Evolutionary conservation across 2,329 filamentous ascomycete species (phyloP).

Genomic region (Diatrype stigma): DNA sequence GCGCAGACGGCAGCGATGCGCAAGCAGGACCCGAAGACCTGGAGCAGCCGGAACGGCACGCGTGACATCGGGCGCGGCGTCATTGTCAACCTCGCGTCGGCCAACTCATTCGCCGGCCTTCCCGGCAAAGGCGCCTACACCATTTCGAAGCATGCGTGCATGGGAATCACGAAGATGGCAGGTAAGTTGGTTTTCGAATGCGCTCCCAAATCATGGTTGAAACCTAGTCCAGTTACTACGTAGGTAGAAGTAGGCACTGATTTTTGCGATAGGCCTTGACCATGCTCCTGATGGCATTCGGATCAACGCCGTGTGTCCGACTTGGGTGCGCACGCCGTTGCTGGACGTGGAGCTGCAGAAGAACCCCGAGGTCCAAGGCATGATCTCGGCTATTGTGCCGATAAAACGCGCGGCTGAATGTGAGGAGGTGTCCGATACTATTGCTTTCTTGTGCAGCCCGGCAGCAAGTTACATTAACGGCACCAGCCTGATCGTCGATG

Average conservation of each 20-base stretch:
- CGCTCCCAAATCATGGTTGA: too few relatives aligned
- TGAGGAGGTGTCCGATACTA: conserved; percentile 27
- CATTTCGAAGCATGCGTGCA: not conserved
- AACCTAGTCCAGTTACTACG: too few relatives aligned
- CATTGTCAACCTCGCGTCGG: not conserved
- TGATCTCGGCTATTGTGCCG: conserved; percentile 13
- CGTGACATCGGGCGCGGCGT: not conserved
- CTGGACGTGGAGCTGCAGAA: conserved; percentile 11
- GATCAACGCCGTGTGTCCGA: conserved; percentile 28
- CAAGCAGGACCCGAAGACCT: not conserved
- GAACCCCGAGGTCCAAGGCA: conserved; percentile 5
- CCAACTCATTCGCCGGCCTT: not conserved
- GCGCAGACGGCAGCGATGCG: not conserved
- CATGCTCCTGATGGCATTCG: conserved; percentile 22
- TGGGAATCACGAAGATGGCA: not conserved
- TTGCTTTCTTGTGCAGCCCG: conserved; percentile 24
- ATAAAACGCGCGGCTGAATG: conserved; percentile 21
- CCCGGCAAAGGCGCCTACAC: not conserved
- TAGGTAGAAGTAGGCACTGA: too few relatives aligned
- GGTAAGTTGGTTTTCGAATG: too few relatives aligned
- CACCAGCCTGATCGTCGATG: conserved; percentile 15
- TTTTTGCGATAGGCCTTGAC: conserved; percentile 17
- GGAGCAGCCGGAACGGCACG: not conserved
- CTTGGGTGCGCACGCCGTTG: conserved; percentile 28
- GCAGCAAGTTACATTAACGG: conserved; percentile 27